phyloP scores from a whole-genome alignment of 192 early-diverging fungal genomes.

The Coemansia sp. region DNA sequence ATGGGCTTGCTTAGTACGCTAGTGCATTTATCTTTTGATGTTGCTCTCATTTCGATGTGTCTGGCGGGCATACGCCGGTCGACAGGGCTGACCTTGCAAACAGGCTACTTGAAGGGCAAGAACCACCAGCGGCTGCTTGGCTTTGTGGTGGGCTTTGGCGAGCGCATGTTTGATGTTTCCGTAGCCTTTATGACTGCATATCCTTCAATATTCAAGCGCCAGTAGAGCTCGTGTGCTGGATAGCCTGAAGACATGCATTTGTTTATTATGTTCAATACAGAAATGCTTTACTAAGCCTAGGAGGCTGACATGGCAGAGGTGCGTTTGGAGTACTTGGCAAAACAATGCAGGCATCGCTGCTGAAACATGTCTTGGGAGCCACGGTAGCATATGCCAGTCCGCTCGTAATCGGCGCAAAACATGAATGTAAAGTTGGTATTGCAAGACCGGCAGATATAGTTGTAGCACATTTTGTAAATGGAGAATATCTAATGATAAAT shows the following conservation, averaged over 20 bases:
- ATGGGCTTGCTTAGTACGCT: constrained; percentile 47
- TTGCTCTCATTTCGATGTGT: constrained; percentile 39
- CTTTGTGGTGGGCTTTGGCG: constrained; percentile 36
- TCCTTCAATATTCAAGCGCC: constrained; percentile 40
- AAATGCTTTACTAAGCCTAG: constrained; percentile 2
- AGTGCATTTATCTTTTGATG: constrained; percentile 35
- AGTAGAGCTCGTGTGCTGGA: constrained; percentile 3
- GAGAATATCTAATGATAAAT: neutral
- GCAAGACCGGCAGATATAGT: constrained; percentile 49
- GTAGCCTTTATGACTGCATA: constrained; percentile 49
- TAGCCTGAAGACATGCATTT: constrained; percentile 3
- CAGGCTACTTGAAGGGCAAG: constrained; percentile 21
- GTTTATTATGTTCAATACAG: neutral
- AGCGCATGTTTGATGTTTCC: constrained; percentile 47
- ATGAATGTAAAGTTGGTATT: constrained; percentile 33
- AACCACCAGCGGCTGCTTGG: constrained; percentile 43
- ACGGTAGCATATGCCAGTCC: constrained; percentile 22
- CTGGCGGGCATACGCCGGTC: constrained; percentile 51
- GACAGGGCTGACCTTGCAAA: constrained; percentile 40
- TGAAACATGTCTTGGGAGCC: constrained; percentile 23
- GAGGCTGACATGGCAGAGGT: constrained; percentile 15
- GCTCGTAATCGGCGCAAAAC: constrained; percentile 41
- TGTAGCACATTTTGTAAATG: constrained; percentile 30
- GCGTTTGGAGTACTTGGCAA: constrained; percentile 37
- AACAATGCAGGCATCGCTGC: constrained; percentile 41